Base-by-base conservation (phyloP, 129 eudicot genomes). In the Artemisia tridentata region DNA sequence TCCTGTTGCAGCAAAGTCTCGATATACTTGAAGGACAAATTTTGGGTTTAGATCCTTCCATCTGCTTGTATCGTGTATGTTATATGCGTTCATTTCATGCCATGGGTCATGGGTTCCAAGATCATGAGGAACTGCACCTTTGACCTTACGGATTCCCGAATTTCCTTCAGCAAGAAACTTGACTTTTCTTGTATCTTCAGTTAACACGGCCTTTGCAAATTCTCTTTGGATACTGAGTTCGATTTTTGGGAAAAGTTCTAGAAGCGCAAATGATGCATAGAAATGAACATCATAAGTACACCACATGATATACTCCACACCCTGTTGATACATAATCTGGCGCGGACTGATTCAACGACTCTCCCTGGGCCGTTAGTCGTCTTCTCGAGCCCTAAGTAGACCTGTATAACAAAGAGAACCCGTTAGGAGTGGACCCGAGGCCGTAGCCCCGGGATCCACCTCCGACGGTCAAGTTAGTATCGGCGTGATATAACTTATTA, bases 221-320 rank as follows among this genome's bases (percentile, higher is more conserved):
- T 92, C 98, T 10, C 95, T 84, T 73, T 92, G 98, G 53, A 92
- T 89, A 63, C 98, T 85, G 52, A 92, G 90, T 71, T 92, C 98
- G 52, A 92, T 92, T 75, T 92, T 86, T 45, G 98, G 98, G 65
- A 92, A 92, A 23, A 92, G 83, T 66, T 83, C 89, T 19, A 92
- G 95, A 69, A 92, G 92, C 3, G 98, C 98, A 79, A 89, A 92
- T 12, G 98, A 92, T 6, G 98, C 98, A 56, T 92, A 92, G 71
- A 92, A 92, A 73, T 92, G 98, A 46, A 92, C 98, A 72, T 92
- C 98, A 60, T 92, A 92, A 41, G 98, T 92, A 78, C 98, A 92
- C 98, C 98, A 92, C 98, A 92, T 92, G 15, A 92, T 87, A 69
- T 92, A 92, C 81, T 92, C 98, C 41, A 92, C 95, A 29, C 98